These are phyloP conservation scores for Endotrypanum monterogeii DNA, from an alignment of 208 protist species.

Conservation along the genomic window DNA sequence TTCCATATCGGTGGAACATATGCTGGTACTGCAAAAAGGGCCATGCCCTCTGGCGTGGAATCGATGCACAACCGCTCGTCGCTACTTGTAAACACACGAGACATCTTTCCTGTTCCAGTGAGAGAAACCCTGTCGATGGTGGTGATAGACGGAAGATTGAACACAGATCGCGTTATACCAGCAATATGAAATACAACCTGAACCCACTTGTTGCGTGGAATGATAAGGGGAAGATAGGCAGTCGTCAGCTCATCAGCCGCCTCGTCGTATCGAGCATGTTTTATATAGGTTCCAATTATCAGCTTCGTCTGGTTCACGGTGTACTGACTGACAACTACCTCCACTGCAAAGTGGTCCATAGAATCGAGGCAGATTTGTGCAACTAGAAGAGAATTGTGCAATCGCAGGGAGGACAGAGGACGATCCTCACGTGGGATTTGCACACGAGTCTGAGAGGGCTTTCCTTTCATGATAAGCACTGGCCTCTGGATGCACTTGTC, in stretches of 20 bases:
- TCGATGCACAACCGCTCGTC: conserved; percentile 76
- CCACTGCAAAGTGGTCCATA: conserved; percentile 67
- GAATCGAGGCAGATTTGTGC: conserved; percentile 58
- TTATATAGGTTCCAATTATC: conserved; percentile 67
- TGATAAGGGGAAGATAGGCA: conserved; percentile 68
- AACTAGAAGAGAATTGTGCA: conserved; percentile 51
- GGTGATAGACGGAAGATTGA: conserved; percentile 56
- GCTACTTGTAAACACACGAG: conserved; percentile 50
- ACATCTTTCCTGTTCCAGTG: conserved; percentile 50
- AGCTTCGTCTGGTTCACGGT: conserved; percentile 57
- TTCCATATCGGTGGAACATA: conserved; percentile 81
- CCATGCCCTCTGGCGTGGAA: conserved; percentile 60
- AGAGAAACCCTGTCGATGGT: conserved; percentile 70
- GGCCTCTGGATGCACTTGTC: conserved; percentile 43
- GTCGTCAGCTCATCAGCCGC: conserved; percentile 33
- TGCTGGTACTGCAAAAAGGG: conserved; percentile 80
- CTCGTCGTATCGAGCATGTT: conserved; percentile 41
- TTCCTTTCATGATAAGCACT: conserved; percentile 65
- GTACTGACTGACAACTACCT: conserved; percentile 52
- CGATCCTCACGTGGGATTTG: conserved; percentile 72
- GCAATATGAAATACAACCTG: conserved; percentile 83
- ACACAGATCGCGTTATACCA: conserved; percentile 67
- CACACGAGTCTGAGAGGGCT: conserved; percentile 39
- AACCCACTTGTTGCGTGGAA: conserved; percentile 83
- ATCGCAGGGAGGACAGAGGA: conserved; percentile 42